Conservation (phyloP, 1,139 yeast genomes). For the Magnusiomyces clavatus region DNA sequence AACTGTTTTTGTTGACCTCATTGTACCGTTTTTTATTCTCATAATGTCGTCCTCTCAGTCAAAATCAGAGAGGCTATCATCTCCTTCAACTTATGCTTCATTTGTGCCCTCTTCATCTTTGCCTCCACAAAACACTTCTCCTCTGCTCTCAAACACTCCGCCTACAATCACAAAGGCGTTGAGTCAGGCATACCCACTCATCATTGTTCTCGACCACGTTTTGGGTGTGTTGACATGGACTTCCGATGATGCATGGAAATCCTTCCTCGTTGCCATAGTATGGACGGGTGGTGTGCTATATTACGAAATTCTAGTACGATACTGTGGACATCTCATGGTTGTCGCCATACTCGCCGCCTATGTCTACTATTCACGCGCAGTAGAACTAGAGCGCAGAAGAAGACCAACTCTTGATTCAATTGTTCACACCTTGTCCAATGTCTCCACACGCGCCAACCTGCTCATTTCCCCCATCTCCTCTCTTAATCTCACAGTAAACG, state of each 20-base stretch:
- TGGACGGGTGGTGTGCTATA: slow-evolving; percentile 59
- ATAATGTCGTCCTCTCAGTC: slow-evolving; percentile 1
- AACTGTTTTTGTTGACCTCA: no score
- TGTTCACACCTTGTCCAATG: slow-evolving; percentile 69
- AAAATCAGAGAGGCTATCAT: not conserved
- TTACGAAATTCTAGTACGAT: slow-evolving; percentile 62
- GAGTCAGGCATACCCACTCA: slow-evolving; percentile 74
- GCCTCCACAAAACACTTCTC: slow-evolving; percentile 33
- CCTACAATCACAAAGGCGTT: slow-evolving; percentile 83
- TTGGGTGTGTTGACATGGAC: slow-evolving; percentile 87
- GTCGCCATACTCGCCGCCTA: slow-evolving; percentile 63
- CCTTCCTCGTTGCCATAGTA: slow-evolving; percentile 51
- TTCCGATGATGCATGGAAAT: slow-evolving; percentile 72
- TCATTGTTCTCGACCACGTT: slow-evolving; percentile 59
- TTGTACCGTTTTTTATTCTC: not conserved
- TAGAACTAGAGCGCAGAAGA: slow-evolving; percentile 43
- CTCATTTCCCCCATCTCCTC: slow-evolving; percentile 70
- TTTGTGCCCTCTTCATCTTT: slow-evolving; percentile 29
- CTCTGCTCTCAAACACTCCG: slow-evolving; percentile 52
- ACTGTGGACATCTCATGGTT: slow-evolving; percentile 71
- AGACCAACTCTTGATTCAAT: slow-evolving; percentile 86
- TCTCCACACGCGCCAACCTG: slow-evolving; percentile 69
- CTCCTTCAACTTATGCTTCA: slow-evolving; percentile 25
- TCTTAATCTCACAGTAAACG: slow-evolving; percentile 62
- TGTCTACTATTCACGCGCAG: slow-evolving; percentile 39